Conservation (phyloP, 345 rosid species). For the Murraya paniculata region DNA sequence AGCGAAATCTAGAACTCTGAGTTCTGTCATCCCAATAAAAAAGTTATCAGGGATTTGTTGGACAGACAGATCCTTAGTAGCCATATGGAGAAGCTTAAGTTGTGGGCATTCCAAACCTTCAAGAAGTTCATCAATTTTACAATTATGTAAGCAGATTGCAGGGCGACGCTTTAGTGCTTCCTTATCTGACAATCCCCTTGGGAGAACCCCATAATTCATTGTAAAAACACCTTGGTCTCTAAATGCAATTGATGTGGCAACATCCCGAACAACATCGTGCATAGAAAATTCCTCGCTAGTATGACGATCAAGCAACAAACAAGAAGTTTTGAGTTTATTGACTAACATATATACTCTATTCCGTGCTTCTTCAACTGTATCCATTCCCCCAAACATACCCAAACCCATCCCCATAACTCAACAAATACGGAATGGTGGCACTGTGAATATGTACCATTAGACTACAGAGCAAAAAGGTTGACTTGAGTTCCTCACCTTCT, state of each 20-base stretch:
- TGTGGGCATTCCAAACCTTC: slow-evolving; percentile 17
- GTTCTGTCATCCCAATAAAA: slow-evolving; percentile 16
- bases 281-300: neutral
- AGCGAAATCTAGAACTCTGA: slow-evolving; percentile 18
- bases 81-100: neutral
- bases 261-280: neutral
- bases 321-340: neutral
- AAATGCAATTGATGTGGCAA: slow-evolving; percentile 18
- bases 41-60: slow-evolving; percentile 1
- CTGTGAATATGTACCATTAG: neutral
- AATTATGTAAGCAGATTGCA: neutral
- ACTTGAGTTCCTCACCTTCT: slow-evolving; percentile 19
- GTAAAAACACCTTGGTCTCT: neutral
- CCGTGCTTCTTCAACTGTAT: neutral
- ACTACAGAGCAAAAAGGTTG: slow-evolving; percentile 31
- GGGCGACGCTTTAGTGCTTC: neutral
- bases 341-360: neutral
- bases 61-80: fast-evolving
- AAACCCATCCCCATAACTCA: slow-evolving; percentile 24
- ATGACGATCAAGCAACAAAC: slow-evolving; percentile 13
- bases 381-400: slow-evolving; percentile 10
- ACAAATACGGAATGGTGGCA: neutral
- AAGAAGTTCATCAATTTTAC: neutral
- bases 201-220: neutral
- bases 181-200: neutral